Percentiles rank a stretch among this genome's conserved stretches.
Conservation (phyloP, 108 stramenopile genomes). For the Phaeodactylum tricornutum region DNA sequence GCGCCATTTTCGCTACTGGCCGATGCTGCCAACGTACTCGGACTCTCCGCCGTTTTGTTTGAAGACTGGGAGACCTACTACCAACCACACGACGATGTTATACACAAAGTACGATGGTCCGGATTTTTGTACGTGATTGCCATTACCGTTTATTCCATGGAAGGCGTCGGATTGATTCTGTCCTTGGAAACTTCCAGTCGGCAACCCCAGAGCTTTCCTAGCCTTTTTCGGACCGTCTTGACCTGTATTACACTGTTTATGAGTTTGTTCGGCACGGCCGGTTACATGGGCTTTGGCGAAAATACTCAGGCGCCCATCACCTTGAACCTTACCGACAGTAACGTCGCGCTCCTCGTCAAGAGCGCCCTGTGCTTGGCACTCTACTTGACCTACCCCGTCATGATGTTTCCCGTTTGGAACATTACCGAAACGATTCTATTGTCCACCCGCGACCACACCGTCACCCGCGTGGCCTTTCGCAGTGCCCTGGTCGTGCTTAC, state of each 20-base stretch:
- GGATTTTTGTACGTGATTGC: constrained; percentile 51
- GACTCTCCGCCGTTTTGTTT: constrained; percentile 44
- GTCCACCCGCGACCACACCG: constrained; percentile 14
- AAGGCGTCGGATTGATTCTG: constrained; percentile 63
- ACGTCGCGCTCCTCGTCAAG: constrained; percentile 53
- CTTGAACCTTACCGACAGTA: constrained; percentile 37
- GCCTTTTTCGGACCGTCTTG: constrained; percentile 27
- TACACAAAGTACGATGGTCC: constrained; percentile 30
- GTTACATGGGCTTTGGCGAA: constrained; percentile 52
- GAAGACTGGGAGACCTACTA: constrained; percentile 49
- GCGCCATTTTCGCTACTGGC: constrained; percentile 62
- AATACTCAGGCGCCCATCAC: constrained; percentile 58
- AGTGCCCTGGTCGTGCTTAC: constrained; percentile 31
- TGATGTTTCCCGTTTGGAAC: constrained; percentile 70
- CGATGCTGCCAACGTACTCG: constrained; percentile 50
- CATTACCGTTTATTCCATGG: constrained; percentile 64
- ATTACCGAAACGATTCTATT: constrained; percentile 30
- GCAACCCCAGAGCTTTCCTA: constrained; percentile 34
- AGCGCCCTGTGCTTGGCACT: constrained; percentile 54
- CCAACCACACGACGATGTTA: constrained; percentile 11
- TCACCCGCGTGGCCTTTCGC: constrained; percentile 17
- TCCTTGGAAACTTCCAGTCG: constrained; percentile 39
- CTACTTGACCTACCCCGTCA: constrained; percentile 73
- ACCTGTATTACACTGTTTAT: constrained; percentile 50
- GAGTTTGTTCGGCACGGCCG: constrained; percentile 55